Base-by-base conservation (phyloP, 352 stramenopile species). In the Hyaloperonospora brassicae region DNA sequence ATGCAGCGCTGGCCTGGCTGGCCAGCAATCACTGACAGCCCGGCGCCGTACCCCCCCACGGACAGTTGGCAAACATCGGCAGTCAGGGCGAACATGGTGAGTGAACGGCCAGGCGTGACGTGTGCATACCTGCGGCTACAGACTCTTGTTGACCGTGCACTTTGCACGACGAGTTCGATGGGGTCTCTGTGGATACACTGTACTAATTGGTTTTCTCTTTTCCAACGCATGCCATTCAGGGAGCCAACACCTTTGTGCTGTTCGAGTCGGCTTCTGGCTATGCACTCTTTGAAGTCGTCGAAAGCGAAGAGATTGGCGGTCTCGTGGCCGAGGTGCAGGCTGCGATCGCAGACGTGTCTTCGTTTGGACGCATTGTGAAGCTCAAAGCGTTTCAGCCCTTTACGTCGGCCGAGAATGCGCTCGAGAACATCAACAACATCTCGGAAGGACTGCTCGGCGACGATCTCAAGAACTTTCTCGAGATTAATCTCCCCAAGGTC, bases 331-430 rank as follows among this genome's bases (percentile, higher is more conserved):
- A 93, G 44, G 87, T 97, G 53, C 89, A 97, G 84, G 75, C 95
- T 55, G 84, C 88, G 9, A 84, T 98, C 30, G 89, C 79, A 34
- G 95, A 99, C 60, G 68, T 98, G 47, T 81, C 85, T 55, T 85
- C 87, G 31, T 99, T 99, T 68, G 87, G 89, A 50, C 89, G 96
- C 59, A 84, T 97, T 38, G 85, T 99, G 43, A 99, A 99, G 81
- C 89, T 99, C 38, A 99, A 98, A 80, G 93, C 94, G 14, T 99
- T 99, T 70, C 84, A 98, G 68, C 96, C 97, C 11, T 99, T 99
- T 78, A 97, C 95, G 59, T 98, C 91, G 30, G 97, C 97, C 0
- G 95, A 99, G 73, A 97, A 98, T 59, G 97, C 97, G 10, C 81
- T 99, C 5, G 94, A 98, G 69, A 99, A 99, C 85, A 98, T 98